Evolutionary conservation across 495 filamentous ascomycete species (phyloP).

Genomic region (Venustampulla echinocandica): DNA sequence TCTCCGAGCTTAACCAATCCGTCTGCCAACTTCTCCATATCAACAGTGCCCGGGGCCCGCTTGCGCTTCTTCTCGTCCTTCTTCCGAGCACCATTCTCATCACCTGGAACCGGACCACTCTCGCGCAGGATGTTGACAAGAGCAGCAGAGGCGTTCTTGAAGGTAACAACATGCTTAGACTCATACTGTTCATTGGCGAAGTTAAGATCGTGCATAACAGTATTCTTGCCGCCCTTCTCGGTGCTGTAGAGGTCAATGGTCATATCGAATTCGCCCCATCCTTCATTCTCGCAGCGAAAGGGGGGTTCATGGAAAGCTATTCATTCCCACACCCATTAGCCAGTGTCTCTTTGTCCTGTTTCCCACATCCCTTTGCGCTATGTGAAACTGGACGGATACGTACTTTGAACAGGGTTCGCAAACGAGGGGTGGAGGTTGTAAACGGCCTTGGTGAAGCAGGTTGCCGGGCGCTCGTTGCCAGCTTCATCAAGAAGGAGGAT

Average conservation of each 20-base stretch:
- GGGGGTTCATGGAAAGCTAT: conserved; percentile 73
- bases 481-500: conserved; percentile 53
- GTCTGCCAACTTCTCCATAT: conserved; percentile 98
- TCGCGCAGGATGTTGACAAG: conserved; percentile 65
- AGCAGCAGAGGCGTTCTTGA: conserved; percentile 85
- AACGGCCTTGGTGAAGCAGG: conserved; percentile 77
- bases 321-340: background rate
- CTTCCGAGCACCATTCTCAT: conserved; percentile 55
- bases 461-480: conserved; percentile 65
- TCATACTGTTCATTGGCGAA: conserved; percentile 78
- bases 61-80: conserved; percentile 74
- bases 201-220: conserved; percentile 82
- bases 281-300: conserved; percentile 84
- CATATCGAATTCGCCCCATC: conserved; percentile 99
- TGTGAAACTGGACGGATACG: too few species aligned
- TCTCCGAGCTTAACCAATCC: conserved; percentile 73
- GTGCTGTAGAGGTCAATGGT: conserved; percentile 68
- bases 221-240: conserved; percentile 77
- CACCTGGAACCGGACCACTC: conserved; percentile 74
- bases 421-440: conserved; percentile 95
- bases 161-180: conserved; percentile 67
- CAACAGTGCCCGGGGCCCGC: conserved; percentile 58
- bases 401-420: conserved; percentile 73
- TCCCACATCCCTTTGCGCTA: too few species aligned
- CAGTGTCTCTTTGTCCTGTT: conserved; percentile 1